phyloP scores from a whole-genome alignment of 768 basidiomycete genomes.

The Nidularia sp. region DNA sequence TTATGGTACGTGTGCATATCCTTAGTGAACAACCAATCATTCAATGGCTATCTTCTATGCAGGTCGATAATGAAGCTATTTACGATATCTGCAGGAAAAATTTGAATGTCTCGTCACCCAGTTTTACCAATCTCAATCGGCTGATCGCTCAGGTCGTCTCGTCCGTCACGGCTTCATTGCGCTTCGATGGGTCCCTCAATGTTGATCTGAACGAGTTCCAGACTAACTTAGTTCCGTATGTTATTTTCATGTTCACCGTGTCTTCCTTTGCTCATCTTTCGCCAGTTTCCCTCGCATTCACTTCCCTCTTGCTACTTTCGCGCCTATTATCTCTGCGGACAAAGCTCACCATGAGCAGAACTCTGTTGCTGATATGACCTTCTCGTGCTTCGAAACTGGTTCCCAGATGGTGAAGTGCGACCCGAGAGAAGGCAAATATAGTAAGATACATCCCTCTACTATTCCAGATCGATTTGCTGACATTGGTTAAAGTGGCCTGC shows the following conservation, averaged over 20 bases:
- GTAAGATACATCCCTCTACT: slow-evolving; percentile 39
- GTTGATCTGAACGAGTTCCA: slow-evolving; percentile 99
- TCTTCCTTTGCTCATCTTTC: slow-evolving; percentile 6
- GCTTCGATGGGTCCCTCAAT: slow-evolving; percentile 96
- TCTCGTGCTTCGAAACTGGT: slow-evolving; percentile 93
- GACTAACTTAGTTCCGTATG: slow-evolving; percentile 96
- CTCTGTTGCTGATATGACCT: slow-evolving; percentile 97
- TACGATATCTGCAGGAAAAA: slow-evolving; percentile 99
- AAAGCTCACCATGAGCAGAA: slow-evolving; percentile 97
- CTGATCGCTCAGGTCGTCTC: slow-evolving; percentile 99
- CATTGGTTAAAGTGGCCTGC: slow-evolving; percentile 67
- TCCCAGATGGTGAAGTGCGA: slow-evolving; percentile 97
- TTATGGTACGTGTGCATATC: slow-evolving; percentile 66
- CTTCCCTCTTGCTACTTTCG: slow-evolving; percentile 95
- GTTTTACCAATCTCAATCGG: slow-evolving; percentile 92
- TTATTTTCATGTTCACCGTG: slow-evolving; percentile 9
- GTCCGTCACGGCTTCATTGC: slow-evolving; percentile 93
- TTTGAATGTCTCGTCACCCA: slow-evolving; percentile 78
- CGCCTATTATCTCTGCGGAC: slow-evolving; percentile 91
- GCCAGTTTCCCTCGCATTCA: slow-evolving; percentile 94
- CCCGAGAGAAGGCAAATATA: slow-evolving; percentile 98
- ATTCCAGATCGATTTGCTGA: slow-evolving; percentile 7
- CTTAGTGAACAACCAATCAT: not conserved
- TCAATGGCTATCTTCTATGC: not conserved
- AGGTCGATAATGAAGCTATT: slow-evolving; percentile 99